These are phyloP conservation scores for Nemania sp. DNA, from an alignment of 2,329 filamentous ascomycete genomes.

Conservation along the genomic window DNA sequence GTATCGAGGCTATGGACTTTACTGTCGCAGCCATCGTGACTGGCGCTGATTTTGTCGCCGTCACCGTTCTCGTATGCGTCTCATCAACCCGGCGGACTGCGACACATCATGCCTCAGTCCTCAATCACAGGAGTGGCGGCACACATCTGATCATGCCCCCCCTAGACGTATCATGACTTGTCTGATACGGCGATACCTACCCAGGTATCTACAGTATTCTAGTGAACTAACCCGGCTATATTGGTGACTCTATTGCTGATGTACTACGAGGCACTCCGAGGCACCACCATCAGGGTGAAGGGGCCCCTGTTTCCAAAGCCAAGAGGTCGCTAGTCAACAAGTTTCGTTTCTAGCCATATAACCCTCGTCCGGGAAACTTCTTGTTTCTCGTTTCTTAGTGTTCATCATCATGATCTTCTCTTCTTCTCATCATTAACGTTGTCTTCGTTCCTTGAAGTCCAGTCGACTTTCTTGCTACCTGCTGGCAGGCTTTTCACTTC, in stretches of 20 bases:
- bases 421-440: conserved; percentile 28
- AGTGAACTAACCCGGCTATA: neutral
- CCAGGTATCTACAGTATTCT: no score
- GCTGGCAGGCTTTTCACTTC: conserved; percentile 42
- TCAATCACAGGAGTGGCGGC: conserved; percentile 3
- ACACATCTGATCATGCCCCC: conserved; percentile 4
- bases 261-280: neutral
- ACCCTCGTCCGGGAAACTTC: conserved; percentile 21
- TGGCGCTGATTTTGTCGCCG: conserved; percentile 2
- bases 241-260: conserved; percentile 6
- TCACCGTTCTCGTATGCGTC: neutral
- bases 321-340: conserved; percentile 10
- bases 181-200: neutral
- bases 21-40: conserved; percentile 27
- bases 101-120: neutral
- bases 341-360: conserved; percentile 21
- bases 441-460: conserved; percentile 32
- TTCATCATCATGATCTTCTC: conserved; percentile 27
- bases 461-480: conserved; percentile 38
- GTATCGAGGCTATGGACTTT: conserved; percentile 27
- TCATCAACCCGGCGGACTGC: neutral
- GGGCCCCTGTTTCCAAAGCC: conserved; percentile 1
- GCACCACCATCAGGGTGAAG: neutral
- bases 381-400: conserved; percentile 27
- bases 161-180: conserved; percentile 11